Evolutionary conservation across 768 basidiomycete species (phyloP).

Genomic region (Xanthoconium stramineum): DNA sequence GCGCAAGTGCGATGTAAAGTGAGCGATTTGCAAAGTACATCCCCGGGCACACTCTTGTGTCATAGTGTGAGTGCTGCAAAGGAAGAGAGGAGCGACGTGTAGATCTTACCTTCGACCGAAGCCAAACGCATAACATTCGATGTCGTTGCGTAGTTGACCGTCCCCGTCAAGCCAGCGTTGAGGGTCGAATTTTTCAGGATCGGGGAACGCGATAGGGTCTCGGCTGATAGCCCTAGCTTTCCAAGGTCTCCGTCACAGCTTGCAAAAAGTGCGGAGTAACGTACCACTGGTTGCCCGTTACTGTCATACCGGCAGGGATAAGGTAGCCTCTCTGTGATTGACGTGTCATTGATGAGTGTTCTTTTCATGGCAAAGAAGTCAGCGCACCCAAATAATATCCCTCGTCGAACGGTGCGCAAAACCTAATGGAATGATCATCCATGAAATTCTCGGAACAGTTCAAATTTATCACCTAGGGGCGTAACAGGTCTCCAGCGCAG

Average conservation of each 20-base stretch:
- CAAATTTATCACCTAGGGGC: slow-evolving; percentile 18
- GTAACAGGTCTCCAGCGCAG: slow-evolving; percentile 38
- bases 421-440: slow-evolving; percentile 18
- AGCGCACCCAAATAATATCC: slow-evolving; percentile 58
- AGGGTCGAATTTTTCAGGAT: slow-evolving; percentile 57
- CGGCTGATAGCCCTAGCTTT: slow-evolving; percentile 45
- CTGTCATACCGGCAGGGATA: slow-evolving; percentile 25
- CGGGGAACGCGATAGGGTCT: slow-evolving; percentile 52
- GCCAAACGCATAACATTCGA: slow-evolving; percentile 50
- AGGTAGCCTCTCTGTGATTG: slow-evolving; percentile 13
- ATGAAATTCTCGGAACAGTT: too few species aligned
- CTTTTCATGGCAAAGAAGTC: slow-evolving; percentile 2
- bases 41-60: slow-evolving; percentile 54
- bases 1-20: slow-evolving; percentile 56
- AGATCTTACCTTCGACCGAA: slow-evolving; percentile 49
- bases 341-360: slow-evolving; percentile 23
- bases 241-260: background rate
- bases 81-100: too few species aligned
- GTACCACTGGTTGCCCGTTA: slow-evolving; percentile 24
- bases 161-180: slow-evolving; percentile 49
- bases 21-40: slow-evolving; percentile 51
- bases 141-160: slow-evolving; percentile 44
- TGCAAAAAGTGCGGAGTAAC: background rate
- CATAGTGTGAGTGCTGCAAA: too few species aligned
- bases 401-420: slow-evolving; percentile 61